These are phyloP conservation scores for Anisodus tanguticus DNA, from an alignment of 257 asterid species.

Conservation along the genomic window DNA sequence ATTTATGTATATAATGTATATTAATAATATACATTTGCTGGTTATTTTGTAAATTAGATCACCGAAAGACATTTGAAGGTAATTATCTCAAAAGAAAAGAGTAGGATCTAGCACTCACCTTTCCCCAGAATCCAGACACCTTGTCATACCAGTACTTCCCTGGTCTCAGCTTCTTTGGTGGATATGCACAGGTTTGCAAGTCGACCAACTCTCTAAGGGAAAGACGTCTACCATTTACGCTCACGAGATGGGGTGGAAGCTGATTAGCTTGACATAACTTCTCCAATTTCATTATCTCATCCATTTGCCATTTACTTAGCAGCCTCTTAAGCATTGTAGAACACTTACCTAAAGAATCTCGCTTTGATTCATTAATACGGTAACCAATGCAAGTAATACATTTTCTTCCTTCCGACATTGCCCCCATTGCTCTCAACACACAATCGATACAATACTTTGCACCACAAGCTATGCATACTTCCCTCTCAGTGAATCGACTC, in stretches of 20 bases:
- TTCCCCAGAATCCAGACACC: constrained; percentile 93
- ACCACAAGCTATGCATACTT: constrained; percentile 76
- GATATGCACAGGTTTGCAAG: constrained; percentile 68
- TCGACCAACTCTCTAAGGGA: constrained; percentile 57
- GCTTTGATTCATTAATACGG: constrained; percentile 61
- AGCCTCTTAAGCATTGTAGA: constrained; percentile 67
- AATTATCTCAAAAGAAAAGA: not conserved
- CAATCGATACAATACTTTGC: constrained; percentile 80
- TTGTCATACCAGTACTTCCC: constrained; percentile 94
- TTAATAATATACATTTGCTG: too few relatives aligned
- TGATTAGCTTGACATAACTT: constrained; percentile 65
- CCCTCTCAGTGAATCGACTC: constrained; percentile 64
- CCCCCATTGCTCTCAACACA: constrained; percentile 90
- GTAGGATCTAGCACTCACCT: constrained; percentile 52
- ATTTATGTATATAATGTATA: too few relatives aligned
- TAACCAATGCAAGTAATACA: constrained; percentile 68
- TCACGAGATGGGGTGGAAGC: constrained; percentile 63
- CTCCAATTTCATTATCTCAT: constrained; percentile 64
- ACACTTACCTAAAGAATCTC: constrained; percentile 71
- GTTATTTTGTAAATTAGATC: too few relatives aligned
- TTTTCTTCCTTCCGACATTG: constrained; percentile 95
- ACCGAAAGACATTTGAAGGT: too few relatives aligned
- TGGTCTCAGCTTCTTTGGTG: constrained; percentile 86
- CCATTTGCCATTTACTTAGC: constrained; percentile 47
- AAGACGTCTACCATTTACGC: constrained; percentile 63